Evolutionary conservation across 2,329 filamentous ascomycete species (phyloP).

Genomic region (Seiridium cupressi): DNA sequence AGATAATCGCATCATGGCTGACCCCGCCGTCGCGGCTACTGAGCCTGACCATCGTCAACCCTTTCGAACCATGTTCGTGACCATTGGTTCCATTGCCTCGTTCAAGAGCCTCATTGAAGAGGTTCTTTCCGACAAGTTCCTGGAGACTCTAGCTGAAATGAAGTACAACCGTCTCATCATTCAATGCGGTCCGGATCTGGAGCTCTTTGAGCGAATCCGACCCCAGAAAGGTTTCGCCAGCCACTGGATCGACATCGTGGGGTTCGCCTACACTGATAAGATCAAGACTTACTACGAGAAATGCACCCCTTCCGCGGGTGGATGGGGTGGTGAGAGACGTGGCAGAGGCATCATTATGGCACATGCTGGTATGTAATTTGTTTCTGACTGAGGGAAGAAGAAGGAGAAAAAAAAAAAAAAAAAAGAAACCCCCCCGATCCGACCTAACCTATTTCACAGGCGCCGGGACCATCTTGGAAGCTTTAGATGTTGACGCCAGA

Average conservation of each 20-base stretch:
- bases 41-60: slow-evolving; percentile 5
- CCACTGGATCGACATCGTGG: slow-evolving; percentile 49
- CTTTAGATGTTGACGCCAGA: slow-evolving; percentile 68
- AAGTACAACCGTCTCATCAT: slow-evolving; percentile 72
- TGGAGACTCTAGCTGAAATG: slow-evolving; percentile 54
- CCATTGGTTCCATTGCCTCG: slow-evolving; percentile 85
- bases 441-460: slow-evolving; percentile 48
- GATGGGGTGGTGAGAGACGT: slow-evolving; percentile 22
- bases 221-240: slow-evolving; percentile 5
- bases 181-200: slow-evolving; percentile 75
- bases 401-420: too few species aligned
- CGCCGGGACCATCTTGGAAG: slow-evolving; percentile 85
- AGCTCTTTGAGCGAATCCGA: slow-evolving; percentile 44
- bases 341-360: slow-evolving; percentile 75
- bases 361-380: slow-evolving; percentile 70
- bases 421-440: neutral
- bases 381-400: neutral
- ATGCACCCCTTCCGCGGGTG: slow-evolving; percentile 46
- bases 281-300: slow-evolving; percentile 58
- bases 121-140: slow-evolving; percentile 60
- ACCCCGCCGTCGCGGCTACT: slow-evolving; percentile 6
- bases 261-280: slow-evolving; percentile 67
- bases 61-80: slow-evolving; percentile 69
- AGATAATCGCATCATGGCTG: slow-evolving; percentile 9
- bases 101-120: slow-evolving; percentile 72